A percentile compares a stretch with the other conserved stretches of the same genome.
Evolutionary conservation across 2,329 filamentous ascomycete genomes (phyloP).

Genomic region (Rasamsonia emersonii): DNA sequence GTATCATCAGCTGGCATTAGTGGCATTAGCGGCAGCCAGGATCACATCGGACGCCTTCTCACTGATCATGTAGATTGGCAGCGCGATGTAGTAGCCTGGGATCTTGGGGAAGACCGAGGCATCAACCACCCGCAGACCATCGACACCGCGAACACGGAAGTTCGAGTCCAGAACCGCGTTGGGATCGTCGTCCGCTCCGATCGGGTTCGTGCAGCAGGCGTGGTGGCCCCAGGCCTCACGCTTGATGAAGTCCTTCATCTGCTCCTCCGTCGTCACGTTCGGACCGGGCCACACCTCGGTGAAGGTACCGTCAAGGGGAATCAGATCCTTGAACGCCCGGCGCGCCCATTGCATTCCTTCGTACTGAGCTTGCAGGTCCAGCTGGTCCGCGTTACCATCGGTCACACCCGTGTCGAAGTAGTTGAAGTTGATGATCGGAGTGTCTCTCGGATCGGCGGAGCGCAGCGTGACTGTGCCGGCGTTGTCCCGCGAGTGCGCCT

Average conservation of each 20-base stretch:
- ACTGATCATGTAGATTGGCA: constrained; percentile 47
- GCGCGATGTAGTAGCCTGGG: constrained; percentile 45
- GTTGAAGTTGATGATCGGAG: constrained; percentile 55
- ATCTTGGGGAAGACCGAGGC: constrained; percentile 50
- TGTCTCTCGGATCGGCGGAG: constrained; percentile 55
- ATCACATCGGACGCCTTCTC: constrained; percentile 58
- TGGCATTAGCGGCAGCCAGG: constrained; percentile 15
- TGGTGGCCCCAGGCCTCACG: constrained; percentile 51
- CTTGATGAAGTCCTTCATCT: constrained; percentile 41
- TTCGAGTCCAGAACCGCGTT: constrained; percentile 49
- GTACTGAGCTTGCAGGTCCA: constrained; percentile 44
- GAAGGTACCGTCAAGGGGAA: constrained; percentile 37
- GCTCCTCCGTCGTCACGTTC: constrained; percentile 33
- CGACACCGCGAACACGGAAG: constrained; percentile 50
- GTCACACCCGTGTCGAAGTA: constrained; percentile 40
- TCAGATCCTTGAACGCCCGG: constrained; percentile 32
- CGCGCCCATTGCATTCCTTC: constrained; percentile 50
- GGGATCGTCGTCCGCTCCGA: constrained; percentile 46
- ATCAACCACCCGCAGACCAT: constrained; percentile 53
- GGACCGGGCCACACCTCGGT: constrained; percentile 36
- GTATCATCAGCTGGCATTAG: too few relatives aligned
- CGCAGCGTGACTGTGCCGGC: constrained; percentile 55
- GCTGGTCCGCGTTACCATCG: constrained; percentile 33
- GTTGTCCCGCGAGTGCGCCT: constrained; percentile 54
- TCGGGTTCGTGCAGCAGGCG: constrained; percentile 47